phyloP scores from a whole-genome alignment of 73 alveolate genomes.

The Diophrys appendiculata region DNA sequence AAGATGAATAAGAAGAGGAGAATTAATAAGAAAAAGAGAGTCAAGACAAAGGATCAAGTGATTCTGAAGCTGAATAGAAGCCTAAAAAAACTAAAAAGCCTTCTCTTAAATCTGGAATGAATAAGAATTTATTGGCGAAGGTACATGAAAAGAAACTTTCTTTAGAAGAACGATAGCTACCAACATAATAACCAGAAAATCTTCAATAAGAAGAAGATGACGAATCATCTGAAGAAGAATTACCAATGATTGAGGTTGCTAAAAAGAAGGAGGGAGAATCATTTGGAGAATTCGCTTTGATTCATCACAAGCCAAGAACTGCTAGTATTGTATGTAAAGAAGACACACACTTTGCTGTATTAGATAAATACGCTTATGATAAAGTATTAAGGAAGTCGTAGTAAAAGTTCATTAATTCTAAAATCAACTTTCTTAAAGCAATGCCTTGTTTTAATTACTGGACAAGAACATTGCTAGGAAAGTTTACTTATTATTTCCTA shows the following conservation, averaged over 20 bases:
- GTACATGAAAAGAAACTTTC: too few species aligned
- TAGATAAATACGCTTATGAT: constrained; percentile 31
- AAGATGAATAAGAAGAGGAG: too few species aligned
- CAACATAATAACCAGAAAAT: too few species aligned
- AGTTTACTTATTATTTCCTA: constrained; percentile 34
- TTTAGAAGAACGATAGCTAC: too few species aligned
- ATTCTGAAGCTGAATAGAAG: too few species aligned
- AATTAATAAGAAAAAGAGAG: too few species aligned
- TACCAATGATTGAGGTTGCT: neutral
- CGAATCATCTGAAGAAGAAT: too few species aligned
- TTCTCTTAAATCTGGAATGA: too few species aligned
- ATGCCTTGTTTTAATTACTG: constrained; percentile 30
- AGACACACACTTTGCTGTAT: constrained; percentile 40
- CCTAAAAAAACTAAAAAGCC: too few species aligned
- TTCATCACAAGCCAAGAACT: constrained; percentile 75
- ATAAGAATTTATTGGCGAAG: too few species aligned
- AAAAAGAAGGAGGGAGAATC: constrained; percentile 41
- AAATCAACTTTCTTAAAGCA: constrained; percentile 34
- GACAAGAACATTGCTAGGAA: constrained; percentile 24
- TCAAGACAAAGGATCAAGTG: too few species aligned
- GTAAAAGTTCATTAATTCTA: constrained; percentile 15
- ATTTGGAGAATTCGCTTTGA: constrained; percentile 87
- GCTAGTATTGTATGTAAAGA: constrained; percentile 73
- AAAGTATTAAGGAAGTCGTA: constrained; percentile 30
- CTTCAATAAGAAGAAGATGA: too few species aligned